phyloP scores from a whole-genome alignment of 805 yeast species.

The Candida stauntonica region DNA sequence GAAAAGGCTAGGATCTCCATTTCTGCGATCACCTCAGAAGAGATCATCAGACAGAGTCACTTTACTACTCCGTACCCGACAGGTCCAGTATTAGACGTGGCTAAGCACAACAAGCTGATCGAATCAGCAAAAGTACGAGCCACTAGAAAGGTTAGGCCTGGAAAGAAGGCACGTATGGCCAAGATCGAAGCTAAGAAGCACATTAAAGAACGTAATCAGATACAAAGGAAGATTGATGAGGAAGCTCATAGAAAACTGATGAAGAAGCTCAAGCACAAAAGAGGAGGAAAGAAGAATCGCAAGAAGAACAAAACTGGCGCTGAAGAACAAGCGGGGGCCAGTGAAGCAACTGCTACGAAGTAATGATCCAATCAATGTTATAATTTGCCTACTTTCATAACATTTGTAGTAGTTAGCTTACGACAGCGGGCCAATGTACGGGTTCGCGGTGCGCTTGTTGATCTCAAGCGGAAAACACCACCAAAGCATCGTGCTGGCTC shows the following conservation, averaged over 20 bases:
- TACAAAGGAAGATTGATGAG: constrained; percentile 9
- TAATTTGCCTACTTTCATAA: too few species aligned
- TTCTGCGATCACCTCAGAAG: constrained; percentile 20
- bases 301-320: constrained; percentile 15
- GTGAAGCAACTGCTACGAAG: not conserved
- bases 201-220: constrained; percentile 9
- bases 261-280: constrained; percentile 21
- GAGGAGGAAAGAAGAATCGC: constrained; percentile 24
- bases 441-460: too few species aligned
- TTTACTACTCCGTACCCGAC: constrained; percentile 4
- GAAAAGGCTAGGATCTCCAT: constrained; percentile 8
- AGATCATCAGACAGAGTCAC: constrained; percentile 6
- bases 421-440: too few species aligned
- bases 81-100: constrained; percentile 18
- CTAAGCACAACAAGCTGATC: constrained; percentile 14
- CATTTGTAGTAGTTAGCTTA: too few species aligned
- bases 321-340: not conserved
- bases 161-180: constrained; percentile 23
- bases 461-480: too few species aligned
- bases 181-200: constrained; percentile 12
- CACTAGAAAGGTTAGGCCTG: constrained; percentile 21
- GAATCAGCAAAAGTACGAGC: constrained; percentile 10
- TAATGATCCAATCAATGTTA: not conserved
- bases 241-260: constrained; percentile 18
- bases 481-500: too few species aligned